A percentile compares a stretch with the other conserved stretches of the same genome.
These are phyloP conservation scores for Ceriops zippeliana DNA, from an alignment of 345 rosid species.

Conservation along the genomic window DNA sequence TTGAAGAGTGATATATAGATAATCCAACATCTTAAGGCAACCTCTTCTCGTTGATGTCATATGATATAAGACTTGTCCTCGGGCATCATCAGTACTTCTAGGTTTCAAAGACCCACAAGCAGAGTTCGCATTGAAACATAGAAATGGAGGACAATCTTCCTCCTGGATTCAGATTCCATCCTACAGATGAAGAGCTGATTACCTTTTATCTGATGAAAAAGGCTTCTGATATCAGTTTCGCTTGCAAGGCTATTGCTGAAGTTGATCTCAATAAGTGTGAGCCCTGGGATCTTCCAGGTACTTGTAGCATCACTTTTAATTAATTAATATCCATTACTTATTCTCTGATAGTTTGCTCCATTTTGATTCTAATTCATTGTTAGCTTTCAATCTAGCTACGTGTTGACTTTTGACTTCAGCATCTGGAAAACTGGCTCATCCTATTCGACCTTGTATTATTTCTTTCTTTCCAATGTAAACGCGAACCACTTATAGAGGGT, in stretches of 20 bases:
- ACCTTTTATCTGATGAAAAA: constrained; percentile 64
- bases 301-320: no score
- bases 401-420: background rate
- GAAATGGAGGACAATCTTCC: constrained; percentile 81
- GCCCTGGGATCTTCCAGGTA: constrained; percentile 99
- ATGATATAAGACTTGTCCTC: background rate
- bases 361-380: background rate
- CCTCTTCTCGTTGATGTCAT: constrained; percentile 15
- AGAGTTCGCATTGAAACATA: background rate
- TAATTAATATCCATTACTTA: background rate
- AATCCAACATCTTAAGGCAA: constrained; percentile 9
- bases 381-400: background rate
- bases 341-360: background rate
- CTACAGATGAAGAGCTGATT: constrained; percentile 96
- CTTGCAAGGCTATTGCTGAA: constrained; percentile 76
- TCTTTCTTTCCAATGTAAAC: background rate
- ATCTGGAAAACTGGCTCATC: background rate
- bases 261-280: constrained; percentile 97
- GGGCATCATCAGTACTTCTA: constrained; percentile 9
- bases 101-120: background rate
- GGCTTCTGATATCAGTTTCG: constrained; percentile 58
- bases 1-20: constrained; percentile 37
- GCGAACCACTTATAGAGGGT: background rate
- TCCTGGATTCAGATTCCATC: constrained; percentile 98
- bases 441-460: background rate